Evolutionary conservation across 164 flowering plant species (phyloP), one percentile per base, ranked within the genome.

Genomic region (Vitis labrusca): DNA sequence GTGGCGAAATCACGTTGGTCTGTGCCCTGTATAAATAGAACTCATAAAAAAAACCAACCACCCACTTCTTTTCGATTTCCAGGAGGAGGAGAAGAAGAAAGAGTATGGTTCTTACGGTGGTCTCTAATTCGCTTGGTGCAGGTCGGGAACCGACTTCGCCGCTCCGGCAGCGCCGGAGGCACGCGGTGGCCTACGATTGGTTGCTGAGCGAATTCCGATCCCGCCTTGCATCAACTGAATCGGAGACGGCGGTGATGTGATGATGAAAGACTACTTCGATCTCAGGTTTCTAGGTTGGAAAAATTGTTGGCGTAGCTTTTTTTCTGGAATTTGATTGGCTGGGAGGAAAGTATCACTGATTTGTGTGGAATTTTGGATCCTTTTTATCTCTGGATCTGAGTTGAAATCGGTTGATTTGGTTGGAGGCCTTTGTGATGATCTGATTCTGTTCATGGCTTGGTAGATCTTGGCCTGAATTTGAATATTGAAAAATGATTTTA

Each of bases 201-300:
- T 23, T 27, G 37, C 66, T 32, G 47, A 61, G 75, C 70, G 75
- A 74, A 54, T 77, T 57, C 44, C 63, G 77, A 58, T 88, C 94
- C 90, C 86, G 91, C 90, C 89, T 89, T 89, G 94, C 91, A 89
- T 89, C 94, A 89, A 89, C 88, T 89, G 94, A 89, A 89, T 85
- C 82, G 82, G 94, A 85, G 85, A 69, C 85, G 57, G 77, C 75
- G 74, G 82, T 82, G 82, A 86, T 32, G 37, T 14, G 10, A 10
- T 65, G 50, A 30, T 51, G 44, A 37, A 3, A 37, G 44, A 6
- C 44, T 61, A 50, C 55, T 15, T 63, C 65, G 78, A 76, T 76
- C 74, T 75, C 29, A 17, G n/a, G 44, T 59, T 52, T 69, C 32
- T 1, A 3, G 12, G 1, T 14, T 48, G 8, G 60, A 17, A 37